These are phyloP conservation scores for Aspergillus hiratsukae DNA, from an alignment of 2,329 filamentous ascomycete species.

Conservation along the genomic window DNA sequence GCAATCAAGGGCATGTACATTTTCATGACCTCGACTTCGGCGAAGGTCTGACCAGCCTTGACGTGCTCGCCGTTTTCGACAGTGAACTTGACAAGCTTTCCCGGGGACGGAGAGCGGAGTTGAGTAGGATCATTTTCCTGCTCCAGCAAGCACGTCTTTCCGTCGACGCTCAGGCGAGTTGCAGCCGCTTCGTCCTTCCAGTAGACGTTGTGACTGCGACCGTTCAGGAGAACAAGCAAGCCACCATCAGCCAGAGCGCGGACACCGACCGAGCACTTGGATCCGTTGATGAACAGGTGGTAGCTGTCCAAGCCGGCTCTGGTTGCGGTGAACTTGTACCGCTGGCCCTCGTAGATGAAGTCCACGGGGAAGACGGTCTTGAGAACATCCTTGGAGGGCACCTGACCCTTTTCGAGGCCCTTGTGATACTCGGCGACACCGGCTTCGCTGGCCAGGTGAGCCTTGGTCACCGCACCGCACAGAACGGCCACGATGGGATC, in stretches of 20 bases:
- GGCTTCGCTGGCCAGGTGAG: constrained; percentile 86
- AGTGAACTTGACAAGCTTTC: constrained; percentile 96
- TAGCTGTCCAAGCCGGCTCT: constrained; percentile 90
- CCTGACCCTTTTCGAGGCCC: constrained; percentile 93
- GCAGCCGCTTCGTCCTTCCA: constrained; percentile 99
- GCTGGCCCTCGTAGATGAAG: constrained; percentile 94
- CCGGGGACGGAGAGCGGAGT: constrained; percentile 86
- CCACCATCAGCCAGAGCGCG: constrained; percentile 91
- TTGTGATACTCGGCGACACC: constrained; percentile 83
- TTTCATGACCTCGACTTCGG: constrained; percentile 99
- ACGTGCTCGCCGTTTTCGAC: constrained; percentile 94
- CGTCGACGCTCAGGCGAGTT: constrained; percentile 90
- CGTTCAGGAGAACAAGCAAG: constrained; percentile 81
- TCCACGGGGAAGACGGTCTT: constrained; percentile 97
- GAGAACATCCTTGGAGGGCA: constrained; percentile 90
- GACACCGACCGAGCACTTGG: constrained; percentile 89
- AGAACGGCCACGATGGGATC: constrained; percentile 92
- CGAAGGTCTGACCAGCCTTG: constrained; percentile 85
- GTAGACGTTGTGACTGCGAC: constrained; percentile 96
- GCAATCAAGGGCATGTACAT: constrained; percentile 99
- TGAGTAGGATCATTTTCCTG: constrained; percentile 99
- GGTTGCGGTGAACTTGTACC: constrained; percentile 98
- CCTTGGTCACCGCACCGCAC: constrained; percentile 91
- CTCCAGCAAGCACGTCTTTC: constrained; percentile 96
- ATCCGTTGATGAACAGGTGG: constrained; percentile 97